Evolutionary conservation across 257 asterid genomes (phyloP), one percentile per base, ranked within the genome.

Genomic region (Scutellaria minor): DNA sequence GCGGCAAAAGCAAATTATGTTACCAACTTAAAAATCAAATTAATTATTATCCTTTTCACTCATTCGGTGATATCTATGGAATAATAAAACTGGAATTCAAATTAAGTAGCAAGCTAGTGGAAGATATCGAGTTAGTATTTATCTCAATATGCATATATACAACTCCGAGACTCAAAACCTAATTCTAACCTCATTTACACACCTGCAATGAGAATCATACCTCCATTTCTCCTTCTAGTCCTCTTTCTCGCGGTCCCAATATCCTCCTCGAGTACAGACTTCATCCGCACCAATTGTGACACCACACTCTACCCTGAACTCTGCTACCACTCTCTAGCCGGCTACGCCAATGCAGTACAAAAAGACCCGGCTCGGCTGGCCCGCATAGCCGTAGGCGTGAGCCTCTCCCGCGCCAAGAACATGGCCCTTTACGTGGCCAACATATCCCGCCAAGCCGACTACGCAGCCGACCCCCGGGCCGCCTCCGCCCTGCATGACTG

Each of bases 401-500:
- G 91, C 84, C 87, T 90, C 4, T 74, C 82, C 39, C 76, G 70
- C 6, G 86, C 86, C 52, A 82, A 55, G 46, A 59, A 14, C 37
- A 79, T 63, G 72, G 78, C 86, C 14, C 11, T 61, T 7, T 79
- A 82, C 87, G 68, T 88, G 59, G 79, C 81, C 54, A 86, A 83
- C 80, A 45, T 86, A 46, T 52, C 92, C 35, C 85, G 83, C 54
- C 78, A 74, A 31, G 87, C 85, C 55, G 90, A 86, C 64, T 82
- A 78, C 70, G 83, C 85, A 27, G 80, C 83, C 20, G 84, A 87
- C 55, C 91, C 80, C 48, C 83, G 88, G 8, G 88, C 82, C 9
- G 72, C 82, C 13, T 75, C 95, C n/a, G 98, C 96, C 0, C 77
- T 90, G 9, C 92, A 82, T 65, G 97, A 92, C 83, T 92, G 98